Evolutionary conservation across 106 monocot species (phyloP).

Genomic region (Gastrodia elata): DNA sequence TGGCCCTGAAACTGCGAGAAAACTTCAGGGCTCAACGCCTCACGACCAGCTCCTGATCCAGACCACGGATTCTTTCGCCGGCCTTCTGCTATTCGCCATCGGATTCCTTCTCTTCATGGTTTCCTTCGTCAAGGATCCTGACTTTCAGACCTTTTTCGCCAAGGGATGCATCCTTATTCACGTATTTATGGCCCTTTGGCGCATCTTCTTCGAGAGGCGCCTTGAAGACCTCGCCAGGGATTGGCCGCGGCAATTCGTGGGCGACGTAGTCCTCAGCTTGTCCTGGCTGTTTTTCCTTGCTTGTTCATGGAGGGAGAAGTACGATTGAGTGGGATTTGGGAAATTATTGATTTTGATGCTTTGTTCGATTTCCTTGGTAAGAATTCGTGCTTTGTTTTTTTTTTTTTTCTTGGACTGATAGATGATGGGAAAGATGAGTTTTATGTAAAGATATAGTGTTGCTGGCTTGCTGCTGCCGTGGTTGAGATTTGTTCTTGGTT

Average conservation of each 20-base stretch:
- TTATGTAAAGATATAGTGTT: not conserved
- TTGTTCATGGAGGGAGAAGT: slow-evolving; percentile 84
- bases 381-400: not conserved
- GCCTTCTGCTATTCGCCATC: slow-evolving; percentile 64
- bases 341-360: not conserved
- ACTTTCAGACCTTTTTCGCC: slow-evolving; percentile 86
- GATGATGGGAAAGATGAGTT: not conserved
- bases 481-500: not conserved
- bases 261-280: slow-evolving; percentile 56
- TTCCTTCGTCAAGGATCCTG: slow-evolving; percentile 65
- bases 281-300: slow-evolving; percentile 78
- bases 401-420: not conserved
- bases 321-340: slow-evolving; percentile 37
- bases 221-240: slow-evolving; percentile 68
- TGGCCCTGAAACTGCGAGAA: slow-evolving; percentile 56
- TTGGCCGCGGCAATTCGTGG: slow-evolving; percentile 77
- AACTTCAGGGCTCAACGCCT: slow-evolving; percentile 78
- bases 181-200: slow-evolving; percentile 63
- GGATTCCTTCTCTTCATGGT: slow-evolving; percentile 96
- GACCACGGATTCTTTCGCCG: slow-evolving; percentile 84
- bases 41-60: slow-evolving; percentile 82
- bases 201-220: slow-evolving; percentile 65
- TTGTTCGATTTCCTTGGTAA: not conserved
- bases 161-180: slow-evolving; percentile 83
- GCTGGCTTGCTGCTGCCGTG: not conserved